These are phyloP conservation scores for Leptographium flavum DNA, from an alignment of 2,329 filamentous ascomycete species.

Conservation along the genomic window DNA sequence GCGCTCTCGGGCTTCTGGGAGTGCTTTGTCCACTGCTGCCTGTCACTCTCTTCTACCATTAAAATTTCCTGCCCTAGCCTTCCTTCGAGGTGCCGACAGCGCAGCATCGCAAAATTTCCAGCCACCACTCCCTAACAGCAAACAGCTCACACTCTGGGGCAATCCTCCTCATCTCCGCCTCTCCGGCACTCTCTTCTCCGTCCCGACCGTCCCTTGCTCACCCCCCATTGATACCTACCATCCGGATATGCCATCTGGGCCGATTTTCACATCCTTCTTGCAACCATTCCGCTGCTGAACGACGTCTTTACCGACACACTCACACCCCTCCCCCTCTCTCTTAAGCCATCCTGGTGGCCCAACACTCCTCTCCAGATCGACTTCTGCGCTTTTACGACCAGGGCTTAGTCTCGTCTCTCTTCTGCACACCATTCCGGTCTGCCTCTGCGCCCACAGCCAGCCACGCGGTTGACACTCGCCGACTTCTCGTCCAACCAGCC, in stretches of 20 bases:
- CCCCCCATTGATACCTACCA: background rate
- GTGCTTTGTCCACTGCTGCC: background rate
- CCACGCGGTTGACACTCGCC: background rate
- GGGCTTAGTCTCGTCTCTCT: background rate
- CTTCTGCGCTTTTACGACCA: background rate
- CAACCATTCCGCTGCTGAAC: background rate
- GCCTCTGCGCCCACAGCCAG: background rate
- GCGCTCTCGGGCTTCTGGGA: background rate
- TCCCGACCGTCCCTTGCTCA: background rate
- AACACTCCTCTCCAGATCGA: background rate
- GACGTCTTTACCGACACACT: background rate
- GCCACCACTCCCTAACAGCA: conserved; percentile 1
- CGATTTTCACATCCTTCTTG: background rate
- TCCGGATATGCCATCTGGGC: background rate
- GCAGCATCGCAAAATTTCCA: conserved; percentile 5
- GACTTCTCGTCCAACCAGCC: background rate
- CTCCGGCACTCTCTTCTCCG: background rate
- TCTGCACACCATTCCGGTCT: background rate
- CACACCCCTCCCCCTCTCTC: background rate
- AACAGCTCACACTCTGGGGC: background rate
- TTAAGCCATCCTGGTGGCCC: no score
- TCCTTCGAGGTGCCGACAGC: conserved; percentile 3
- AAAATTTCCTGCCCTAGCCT: conserved; percentile 1
- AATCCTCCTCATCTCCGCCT: background rate
- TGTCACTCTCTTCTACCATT: background rate